Base-by-base conservation (phyloP, 768 basidiomycete species). In the Holtermannia corniformis region DNA sequence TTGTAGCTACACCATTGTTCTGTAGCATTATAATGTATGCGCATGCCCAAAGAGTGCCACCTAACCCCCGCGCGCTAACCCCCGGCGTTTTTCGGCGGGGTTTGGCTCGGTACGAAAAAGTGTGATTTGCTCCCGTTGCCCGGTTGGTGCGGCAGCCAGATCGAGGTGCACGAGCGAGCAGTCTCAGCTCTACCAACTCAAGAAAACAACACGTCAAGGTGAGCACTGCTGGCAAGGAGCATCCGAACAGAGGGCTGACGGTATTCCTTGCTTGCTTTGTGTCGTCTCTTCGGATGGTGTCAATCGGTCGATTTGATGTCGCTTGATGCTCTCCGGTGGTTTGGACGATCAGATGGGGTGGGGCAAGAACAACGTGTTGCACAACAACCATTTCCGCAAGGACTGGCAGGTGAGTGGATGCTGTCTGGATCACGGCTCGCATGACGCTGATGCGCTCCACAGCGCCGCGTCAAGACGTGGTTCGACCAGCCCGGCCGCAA, bases 401-500 rank as follows among this genome's bases (percentile, higher is more conserved):
- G 32, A 37, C 32, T 37, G 32, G 32, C 32, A 37, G 32, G 32
- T 37, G 7, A 7, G 32, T 37, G 10, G 32, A 7, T 37, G 32
- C 7, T 37, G 32, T 37, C 16, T 7, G 32, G n/a, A n/a, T n/a
- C n/a, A n/a, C n/a, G n/a, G n/a, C n/a, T n/a, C n/a, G n/a, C n/a
- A n/a, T n/a, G n/a, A n/a, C n/a, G n/a, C n/a, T n/a, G n/a, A n/a
- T n/a, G n/a, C 32, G 16, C 16, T 37, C 10, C 10, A 37, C 32
- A 37, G 32, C 32, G 32, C 16, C 32, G 32, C 46, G 23, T 93
- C 66, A 85, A 85, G 76, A 93, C 89, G 72, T 91, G 92, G 92
- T 97, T 97, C 74, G 87, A 97, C 79, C 95, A 99, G 77, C 90
- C 95, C 52, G 93, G 92, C 46, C 86, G 87, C 73, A 97, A 97